Percentiles rank a stretch among this genome's conserved stretches.
phyloP scores from a whole-genome alignment of 805 yeast species.

The Ogataea paradorogensis region DNA sequence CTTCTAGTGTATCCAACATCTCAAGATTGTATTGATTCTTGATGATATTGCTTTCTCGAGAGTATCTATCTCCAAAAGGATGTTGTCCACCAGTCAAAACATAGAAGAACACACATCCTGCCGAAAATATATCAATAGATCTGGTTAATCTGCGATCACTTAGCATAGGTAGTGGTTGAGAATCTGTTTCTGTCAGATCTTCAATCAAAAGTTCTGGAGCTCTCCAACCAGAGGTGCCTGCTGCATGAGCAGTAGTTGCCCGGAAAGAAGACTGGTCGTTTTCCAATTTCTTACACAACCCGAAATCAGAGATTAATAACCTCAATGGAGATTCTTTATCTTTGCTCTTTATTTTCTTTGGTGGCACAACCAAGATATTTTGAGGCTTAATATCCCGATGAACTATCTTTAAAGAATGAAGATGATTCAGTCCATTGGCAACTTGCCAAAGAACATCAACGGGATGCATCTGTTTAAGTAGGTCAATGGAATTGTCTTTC shows the following conservation, averaged over 20 bases:
- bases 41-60: conserved; percentile 86
- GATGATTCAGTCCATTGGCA: conserved; percentile 78
- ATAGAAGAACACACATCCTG: conserved; percentile 93
- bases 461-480: conserved; percentile 44
- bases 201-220: conserved; percentile 82
- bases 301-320: conserved; percentile 89
- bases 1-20: conserved; percentile 43
- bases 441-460: conserved; percentile 66
- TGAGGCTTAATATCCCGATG: conserved; percentile 96
- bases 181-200: conserved; percentile 27
- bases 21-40: conserved; percentile 56
- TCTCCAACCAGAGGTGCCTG: conserved; percentile 98
- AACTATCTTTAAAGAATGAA: conserved; percentile 86
- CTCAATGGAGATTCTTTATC: conserved; percentile 47
- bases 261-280: conserved; percentile 90
- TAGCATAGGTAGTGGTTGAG: conserved; percentile 3
- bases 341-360: conserved; percentile 40
- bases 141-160: conserved; percentile 65
- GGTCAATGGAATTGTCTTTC: conserved; percentile 38
- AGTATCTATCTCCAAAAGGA: conserved; percentile 92
- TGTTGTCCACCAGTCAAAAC: conserved; percentile 80
- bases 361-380: conserved; percentile 79
- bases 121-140: conserved; percentile 88
- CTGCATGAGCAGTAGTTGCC: conserved; percentile 88
- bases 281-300: conserved; percentile 88